Evolutionary conservation across 2,329 filamentous ascomycete species (phyloP).

Genomic region (Dendryphion nanum): DNA sequence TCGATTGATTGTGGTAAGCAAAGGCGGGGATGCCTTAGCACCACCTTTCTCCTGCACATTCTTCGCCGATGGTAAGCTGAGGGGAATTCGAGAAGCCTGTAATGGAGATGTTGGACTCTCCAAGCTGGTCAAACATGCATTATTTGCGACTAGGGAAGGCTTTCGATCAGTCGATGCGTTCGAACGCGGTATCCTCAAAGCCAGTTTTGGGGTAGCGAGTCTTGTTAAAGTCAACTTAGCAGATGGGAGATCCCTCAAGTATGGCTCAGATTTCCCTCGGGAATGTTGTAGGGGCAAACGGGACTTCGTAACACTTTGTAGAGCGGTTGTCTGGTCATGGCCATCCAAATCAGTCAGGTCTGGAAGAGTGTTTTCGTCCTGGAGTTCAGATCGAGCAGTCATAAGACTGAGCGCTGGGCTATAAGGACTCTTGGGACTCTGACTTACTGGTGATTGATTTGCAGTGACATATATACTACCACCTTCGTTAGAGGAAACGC

Average conservation of each 20-base stretch:
- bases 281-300: background rate
- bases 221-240: conserved; percentile 4
- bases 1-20: background rate
- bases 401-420: conserved; percentile 18
- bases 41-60: background rate
- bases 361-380: conserved; percentile 5
- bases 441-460: conserved; percentile 29
- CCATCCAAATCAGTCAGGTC: conserved; percentile 16
- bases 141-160: conserved; percentile 4
- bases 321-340: conserved; percentile 10
- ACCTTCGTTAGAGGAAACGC: background rate
- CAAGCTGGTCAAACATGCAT: conserved; percentile 11
- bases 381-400: conserved; percentile 13
- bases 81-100: conserved; percentile 27
- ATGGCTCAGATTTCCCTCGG: conserved; percentile 11
- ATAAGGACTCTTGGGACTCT: conserved; percentile 11
- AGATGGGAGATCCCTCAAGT: conserved; percentile 1
- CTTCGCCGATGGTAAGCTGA: conserved; percentile 6
- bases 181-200: conserved; percentile 15
- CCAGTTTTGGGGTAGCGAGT: conserved; percentile 15
- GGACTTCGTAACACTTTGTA: background rate
- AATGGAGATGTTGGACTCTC: conserved; percentile 7
- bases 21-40: background rate
- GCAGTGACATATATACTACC: conserved; percentile 21
- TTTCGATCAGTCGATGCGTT: conserved; percentile 3